phyloP scores from a whole-genome alignment of 2,329 filamentous ascomycete species.

The Aaosphaeria pasadenensis region DNA sequence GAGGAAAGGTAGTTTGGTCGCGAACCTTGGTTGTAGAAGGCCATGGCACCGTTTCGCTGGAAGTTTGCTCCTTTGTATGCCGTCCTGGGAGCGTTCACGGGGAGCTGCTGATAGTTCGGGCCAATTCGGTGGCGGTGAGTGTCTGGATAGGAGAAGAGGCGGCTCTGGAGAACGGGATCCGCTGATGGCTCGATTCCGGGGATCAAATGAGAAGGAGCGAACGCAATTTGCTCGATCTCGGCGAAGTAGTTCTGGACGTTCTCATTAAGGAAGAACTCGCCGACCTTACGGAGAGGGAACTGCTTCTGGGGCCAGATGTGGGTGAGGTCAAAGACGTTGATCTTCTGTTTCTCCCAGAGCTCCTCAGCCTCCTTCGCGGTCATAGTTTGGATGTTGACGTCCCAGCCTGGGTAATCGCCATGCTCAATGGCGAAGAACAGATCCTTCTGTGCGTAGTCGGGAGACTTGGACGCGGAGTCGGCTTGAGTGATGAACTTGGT shows the following conservation, averaged over 20 bases:
- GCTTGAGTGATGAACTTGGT: conserved; percentile 52
- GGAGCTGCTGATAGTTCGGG: conserved; percentile 59
- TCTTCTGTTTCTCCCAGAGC: conserved; percentile 51
- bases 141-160: conserved; percentile 70
- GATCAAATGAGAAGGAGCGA: conserved; percentile 65
- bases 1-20: conserved; percentile 57
- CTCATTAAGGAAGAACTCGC: conserved; percentile 53
- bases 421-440: conserved; percentile 52
- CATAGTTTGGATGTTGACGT: conserved; percentile 51
- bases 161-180: conserved; percentile 67
- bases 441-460: conserved; percentile 54
- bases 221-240: conserved; percentile 68
- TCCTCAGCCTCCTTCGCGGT: conserved; percentile 52
- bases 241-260: conserved; percentile 61
- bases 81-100: conserved; percentile 52
- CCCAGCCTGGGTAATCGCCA: conserved; percentile 53
- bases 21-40: conserved; percentile 62
- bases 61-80: conserved; percentile 61
- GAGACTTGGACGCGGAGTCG: conserved; percentile 47
- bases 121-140: conserved; percentile 59
- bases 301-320: conserved; percentile 54
- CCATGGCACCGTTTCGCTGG: conserved; percentile 72
- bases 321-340: conserved; percentile 55
- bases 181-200: conserved; percentile 68
- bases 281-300: conserved; percentile 53